phyloP scores from a whole-genome alignment of 2,329 filamentous ascomycete genomes.

The Phialophora tarda region DNA sequence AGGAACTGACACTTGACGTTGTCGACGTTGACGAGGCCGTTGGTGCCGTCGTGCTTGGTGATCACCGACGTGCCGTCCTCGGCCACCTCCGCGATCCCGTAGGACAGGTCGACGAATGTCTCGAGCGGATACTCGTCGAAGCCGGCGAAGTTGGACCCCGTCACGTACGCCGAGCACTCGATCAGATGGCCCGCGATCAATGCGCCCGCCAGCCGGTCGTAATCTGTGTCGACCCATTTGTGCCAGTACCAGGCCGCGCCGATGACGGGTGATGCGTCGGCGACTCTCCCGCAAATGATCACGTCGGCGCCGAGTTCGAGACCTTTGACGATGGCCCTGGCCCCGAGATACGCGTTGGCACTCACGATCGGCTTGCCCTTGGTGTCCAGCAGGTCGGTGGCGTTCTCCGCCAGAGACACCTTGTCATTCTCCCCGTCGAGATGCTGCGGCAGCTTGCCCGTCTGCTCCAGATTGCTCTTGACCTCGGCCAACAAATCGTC shows the following conservation, averaged over 20 bases:
- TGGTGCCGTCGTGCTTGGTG: slow-evolving; percentile 55
- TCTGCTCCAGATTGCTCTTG: slow-evolving; percentile 44
- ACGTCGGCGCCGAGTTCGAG: slow-evolving; percentile 50
- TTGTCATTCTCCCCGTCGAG: slow-evolving; percentile 50
- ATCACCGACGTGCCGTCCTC: slow-evolving; percentile 54
- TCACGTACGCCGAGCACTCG: slow-evolving; percentile 61
- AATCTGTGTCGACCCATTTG: slow-evolving; percentile 56
- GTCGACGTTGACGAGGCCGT: slow-evolving; percentile 52
- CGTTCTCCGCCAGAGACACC: slow-evolving; percentile 46
- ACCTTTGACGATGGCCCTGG: slow-evolving; percentile 54
- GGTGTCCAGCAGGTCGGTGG: slow-evolving; percentile 48
- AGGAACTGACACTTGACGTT: slow-evolving; percentile 56
- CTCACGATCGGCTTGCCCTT: slow-evolving; percentile 48
- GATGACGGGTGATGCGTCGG: slow-evolving; percentile 60
- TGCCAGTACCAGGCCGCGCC: slow-evolving; percentile 64
- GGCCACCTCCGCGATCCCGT: slow-evolving; percentile 58
- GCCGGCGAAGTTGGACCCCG: slow-evolving; percentile 62
- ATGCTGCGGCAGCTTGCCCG: slow-evolving; percentile 46
- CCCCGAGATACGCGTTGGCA: slow-evolving; percentile 62
- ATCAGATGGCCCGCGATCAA: slow-evolving; percentile 60
- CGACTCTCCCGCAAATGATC: slow-evolving; percentile 53
- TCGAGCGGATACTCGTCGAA: slow-evolving; percentile 51
- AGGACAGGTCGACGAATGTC: slow-evolving; percentile 52
- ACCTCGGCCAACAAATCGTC: slow-evolving; percentile 52
- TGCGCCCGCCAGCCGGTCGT: slow-evolving; percentile 57